phyloP scores from a whole-genome alignment of 345 rosid species.

The Nasturtium officinale region DNA sequence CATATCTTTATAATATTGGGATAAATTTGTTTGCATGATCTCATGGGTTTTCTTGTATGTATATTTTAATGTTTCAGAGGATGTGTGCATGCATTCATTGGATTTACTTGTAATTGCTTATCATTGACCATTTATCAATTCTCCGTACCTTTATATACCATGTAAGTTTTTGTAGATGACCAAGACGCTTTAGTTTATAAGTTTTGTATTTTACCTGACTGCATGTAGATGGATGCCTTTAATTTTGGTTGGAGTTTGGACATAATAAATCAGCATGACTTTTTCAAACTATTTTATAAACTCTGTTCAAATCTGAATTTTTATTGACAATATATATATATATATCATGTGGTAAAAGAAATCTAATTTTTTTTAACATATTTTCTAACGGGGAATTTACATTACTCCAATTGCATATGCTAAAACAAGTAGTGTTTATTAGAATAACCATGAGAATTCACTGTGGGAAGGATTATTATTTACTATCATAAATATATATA shows the following conservation, averaged over 20 bases:
- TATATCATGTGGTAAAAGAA: no score
- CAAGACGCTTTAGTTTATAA: neutral
- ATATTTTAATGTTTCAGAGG: neutral
- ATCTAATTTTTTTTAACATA: no score
- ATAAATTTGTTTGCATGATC: conserved; percentile 26
- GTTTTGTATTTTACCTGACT: neutral
- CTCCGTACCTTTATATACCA: neutral
- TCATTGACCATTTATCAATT: neutral
- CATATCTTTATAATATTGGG: neutral
- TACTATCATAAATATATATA: neutral
- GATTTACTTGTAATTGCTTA: neutral
- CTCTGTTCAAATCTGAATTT: no score
- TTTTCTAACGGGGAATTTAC: neutral
- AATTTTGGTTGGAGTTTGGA: neutral
- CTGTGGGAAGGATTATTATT: neutral
- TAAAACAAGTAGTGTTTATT: neutral
- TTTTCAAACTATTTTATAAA: no score
- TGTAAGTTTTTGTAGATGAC: neutral
- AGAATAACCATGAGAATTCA: neutral
- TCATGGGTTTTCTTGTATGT: conserved; percentile 12
- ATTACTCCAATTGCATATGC: neutral
- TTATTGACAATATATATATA: no score
- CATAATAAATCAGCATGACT: no score
- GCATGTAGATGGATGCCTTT: conserved; percentile 1
- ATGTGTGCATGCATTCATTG: conserved; percentile 16